Base-by-base conservation (phyloP, 169 alveolate genomes). In the Cryptosporidium muris region DNA sequence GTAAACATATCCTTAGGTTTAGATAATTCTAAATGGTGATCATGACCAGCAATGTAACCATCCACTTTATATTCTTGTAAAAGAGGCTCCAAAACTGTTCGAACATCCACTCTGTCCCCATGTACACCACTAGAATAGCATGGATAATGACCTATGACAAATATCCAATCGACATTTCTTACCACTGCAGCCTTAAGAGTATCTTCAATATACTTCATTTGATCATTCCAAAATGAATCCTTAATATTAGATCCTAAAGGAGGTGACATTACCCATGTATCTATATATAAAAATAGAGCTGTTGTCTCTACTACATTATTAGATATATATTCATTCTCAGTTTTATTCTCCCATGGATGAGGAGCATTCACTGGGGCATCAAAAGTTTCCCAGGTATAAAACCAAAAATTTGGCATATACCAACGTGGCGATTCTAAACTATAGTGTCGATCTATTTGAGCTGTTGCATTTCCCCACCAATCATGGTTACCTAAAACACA, bases 361-460 rank as follows among this genome's bases (percentile, higher is more conserved):
- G 82, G 54, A 66, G 91, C 42, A 66, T 12, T 36, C 81, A 64
- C 82, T 51, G 65, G 74, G 37, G 81, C 64, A 12, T 58, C 62
- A 56, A 89, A 64, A 4, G 40, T 64, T 25, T 48, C 82, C 16
- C 51, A 52, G 2, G 80, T 81, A 81, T 95, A 97, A 68, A 93
- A 95, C 97, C 97, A 95, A 91, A 94, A 95, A 89, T 95, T 95
- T 62, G 97, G 97, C 88, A 94, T 90, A 25, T 94, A 94, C 95
- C 96, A 93, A 65, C 94, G 91, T 5, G 97, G 97, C 12, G 85
- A 74, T 40, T 58, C 60, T 43, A n/a, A 5, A 37, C 85, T 74
- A 34, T 74, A 74, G 63, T 74, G 85, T 5, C 85, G 66, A 45
- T 74, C 85, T 6, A 74, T 37, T 25, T 74, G 85, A 40, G 85